A percentile compares a stretch with the other conserved stretches of the same genome.
Evolutionary conservation across 2,329 filamentous ascomycete species (phyloP).

Genomic region (Botrytis byssoidea): DNA sequence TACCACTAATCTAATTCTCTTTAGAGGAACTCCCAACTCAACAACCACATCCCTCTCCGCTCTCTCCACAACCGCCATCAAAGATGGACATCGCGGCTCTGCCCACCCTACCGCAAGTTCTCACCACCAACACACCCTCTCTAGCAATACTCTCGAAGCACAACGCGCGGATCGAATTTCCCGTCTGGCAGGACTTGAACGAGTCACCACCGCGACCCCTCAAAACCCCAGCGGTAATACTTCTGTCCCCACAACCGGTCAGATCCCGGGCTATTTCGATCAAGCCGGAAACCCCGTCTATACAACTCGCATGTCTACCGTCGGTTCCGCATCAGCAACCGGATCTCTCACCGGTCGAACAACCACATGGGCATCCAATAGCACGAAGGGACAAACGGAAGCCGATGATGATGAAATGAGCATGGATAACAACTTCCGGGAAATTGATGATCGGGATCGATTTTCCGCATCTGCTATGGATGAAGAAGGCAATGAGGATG

Average conservation of each 20-base stretch:
- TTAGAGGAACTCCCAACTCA: conserved; percentile 87
- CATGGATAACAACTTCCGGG: conserved; percentile 49
- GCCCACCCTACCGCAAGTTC: conserved; percentile 59
- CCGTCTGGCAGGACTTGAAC: conserved; percentile 86
- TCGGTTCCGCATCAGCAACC: conserved; percentile 86
- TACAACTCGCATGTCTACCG: conserved; percentile 79
- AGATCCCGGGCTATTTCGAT: conserved; percentile 76
- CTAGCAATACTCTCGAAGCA: conserved; percentile 76
- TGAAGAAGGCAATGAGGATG: conserved; percentile 42
- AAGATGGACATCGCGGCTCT: conserved; percentile 89
- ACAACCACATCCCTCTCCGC: conserved; percentile 88
- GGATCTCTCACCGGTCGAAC: conserved; percentile 66
- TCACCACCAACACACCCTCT: conserved; percentile 57
- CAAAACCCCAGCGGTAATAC: conserved; percentile 39
- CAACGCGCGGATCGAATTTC: conserved; percentile 95
- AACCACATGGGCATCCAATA: conserved; percentile 64
- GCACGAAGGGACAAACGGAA: conserved; percentile 51
- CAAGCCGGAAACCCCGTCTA: conserved; percentile 64
- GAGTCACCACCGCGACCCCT: conserved; percentile 71
- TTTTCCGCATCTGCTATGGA: conserved; percentile 50
- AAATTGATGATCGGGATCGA: conserved; percentile 49
- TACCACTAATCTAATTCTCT: conserved; percentile 25
- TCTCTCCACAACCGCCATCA: conserved; percentile 91
- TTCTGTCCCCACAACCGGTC: conserved; percentile 28
- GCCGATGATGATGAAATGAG: conserved; percentile 49